These are phyloP conservation scores for Takakia lepidozioides DNA, from an alignment of 225 moss, liverwort and hornwort species.

Conservation along the genomic window DNA sequence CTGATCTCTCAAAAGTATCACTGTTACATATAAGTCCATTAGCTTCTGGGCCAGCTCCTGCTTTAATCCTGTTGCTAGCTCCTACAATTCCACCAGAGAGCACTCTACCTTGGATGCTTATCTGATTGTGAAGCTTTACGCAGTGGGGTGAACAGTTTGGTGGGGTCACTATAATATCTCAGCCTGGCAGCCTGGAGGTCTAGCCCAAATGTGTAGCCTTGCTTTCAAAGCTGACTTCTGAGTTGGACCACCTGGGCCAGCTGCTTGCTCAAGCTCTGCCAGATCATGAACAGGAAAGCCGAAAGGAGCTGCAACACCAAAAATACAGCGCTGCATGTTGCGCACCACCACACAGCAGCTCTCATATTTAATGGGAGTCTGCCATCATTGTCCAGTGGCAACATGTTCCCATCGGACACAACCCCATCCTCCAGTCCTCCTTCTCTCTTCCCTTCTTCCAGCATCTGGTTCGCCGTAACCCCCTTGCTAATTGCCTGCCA, in stretches of 20 bases:
- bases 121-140: too few relatives aligned
- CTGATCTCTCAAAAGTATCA: slow-evolving; percentile 82
- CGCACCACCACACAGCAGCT: slow-evolving; percentile 86
- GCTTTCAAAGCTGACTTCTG: slow-evolving; percentile 28
- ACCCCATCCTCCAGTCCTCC: slow-evolving; percentile 24
- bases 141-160: too few relatives aligned
- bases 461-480: slow-evolving; percentile 14
- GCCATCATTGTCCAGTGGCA: slow-evolving; percentile 60
- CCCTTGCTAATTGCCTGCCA: slow-evolving; percentile 88
- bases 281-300: slow-evolving; percentile 46
- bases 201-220: slow-evolving; percentile 68
- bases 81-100: slow-evolving; percentile 51
- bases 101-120: slow-evolving; percentile 83
- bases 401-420: slow-evolving; percentile 21
- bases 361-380: slow-evolving; percentile 67
- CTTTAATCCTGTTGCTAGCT: slow-evolving; percentile 65
- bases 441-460: slow-evolving; percentile 19
- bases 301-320: slow-evolving; percentile 66
- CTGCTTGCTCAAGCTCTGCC: slow-evolving; percentile 60
- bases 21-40: slow-evolving; percentile 71
- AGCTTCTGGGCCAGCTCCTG: slow-evolving; percentile 77
- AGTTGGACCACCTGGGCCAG: slow-evolving; percentile 33
- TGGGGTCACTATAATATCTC: too few relatives aligned
- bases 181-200: too few relatives aligned
- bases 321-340: slow-evolving; percentile 83